phyloP scores from a whole-genome alignment of 306 rosid genomes.

The Comarum palustre region DNA sequence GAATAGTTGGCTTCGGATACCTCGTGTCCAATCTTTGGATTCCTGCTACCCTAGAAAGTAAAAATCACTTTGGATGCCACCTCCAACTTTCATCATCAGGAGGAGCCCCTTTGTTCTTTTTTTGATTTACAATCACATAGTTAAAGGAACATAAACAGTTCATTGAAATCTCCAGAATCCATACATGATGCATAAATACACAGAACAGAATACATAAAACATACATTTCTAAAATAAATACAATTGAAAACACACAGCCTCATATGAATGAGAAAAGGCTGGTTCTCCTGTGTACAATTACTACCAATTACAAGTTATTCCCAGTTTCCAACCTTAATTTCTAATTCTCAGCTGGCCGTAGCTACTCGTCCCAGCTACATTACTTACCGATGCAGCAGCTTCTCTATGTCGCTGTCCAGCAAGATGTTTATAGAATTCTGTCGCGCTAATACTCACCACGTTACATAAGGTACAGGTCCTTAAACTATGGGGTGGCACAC shows the following conservation, averaged over 20 bases:
- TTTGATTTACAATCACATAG: conserved; percentile 1
- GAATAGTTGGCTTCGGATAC: neutral
- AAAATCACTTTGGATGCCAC: conserved; percentile 19
- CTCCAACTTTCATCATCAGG: neutral
- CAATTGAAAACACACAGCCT: conserved; percentile 6
- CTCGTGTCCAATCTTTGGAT: conserved; percentile 37
- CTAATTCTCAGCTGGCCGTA: conserved; percentile 8
- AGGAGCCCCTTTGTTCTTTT: neutral
- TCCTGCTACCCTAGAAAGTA: conserved; percentile 21
- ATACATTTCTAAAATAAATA: neutral
- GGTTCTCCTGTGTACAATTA: conserved; percentile 5
- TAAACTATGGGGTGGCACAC: conserved; percentile 40
- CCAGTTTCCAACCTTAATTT: neutral
- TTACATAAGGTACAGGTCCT: conserved; percentile 40
- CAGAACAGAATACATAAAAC: neutral
- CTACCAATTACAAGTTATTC: neutral
- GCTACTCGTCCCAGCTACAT: conserved; percentile 24
- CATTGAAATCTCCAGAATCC: neutral
- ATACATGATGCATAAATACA: neutral
- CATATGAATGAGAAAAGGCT: conserved; percentile 8
- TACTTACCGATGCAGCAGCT: conserved; percentile 34
- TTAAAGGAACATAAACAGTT: neutral
- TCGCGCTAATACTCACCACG: conserved; percentile 46
- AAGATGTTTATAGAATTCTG: conserved; percentile 42
- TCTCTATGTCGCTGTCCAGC: conserved; percentile 40